Base-by-base conservation (phyloP, 495 filamentous ascomycete genomes). In the Podospora tetraspora region DNA sequence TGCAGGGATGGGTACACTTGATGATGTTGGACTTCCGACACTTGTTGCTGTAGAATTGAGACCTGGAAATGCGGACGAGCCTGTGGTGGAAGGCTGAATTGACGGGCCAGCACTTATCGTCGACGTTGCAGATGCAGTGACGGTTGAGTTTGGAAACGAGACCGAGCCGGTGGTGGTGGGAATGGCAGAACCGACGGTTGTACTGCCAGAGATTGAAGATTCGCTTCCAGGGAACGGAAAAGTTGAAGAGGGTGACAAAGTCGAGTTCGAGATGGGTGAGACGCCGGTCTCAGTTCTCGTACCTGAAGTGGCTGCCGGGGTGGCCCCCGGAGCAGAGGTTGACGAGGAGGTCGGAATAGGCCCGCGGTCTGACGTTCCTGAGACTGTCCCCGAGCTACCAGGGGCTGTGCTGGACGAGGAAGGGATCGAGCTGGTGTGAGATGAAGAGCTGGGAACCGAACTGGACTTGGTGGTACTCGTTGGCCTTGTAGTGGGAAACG, bases 371-470 rank as follows among this genome's bases (percentile, higher is more conserved):
- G 65, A 61, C 52, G n/a, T 24, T 12, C 12, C 59, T 61, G 65
- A 67, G 22, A 29, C 43, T 22, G 65, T 29, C 13, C 22, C 22
- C 11, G 65, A 25, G 7, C 11, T 60, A 3, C 64, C 23, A 59
- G 56, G 27, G 12, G 64, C 27, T 27, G 64, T n/a, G 8, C 52
- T 29, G 23, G 61, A 63, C n/a, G 65, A 64, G 37, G 65, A 24
- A n/a, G 32, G 64, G 62, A 25, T n/a, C 60, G 30, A 62, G 34
- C 22, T 64, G 23, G 13, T 67, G 24, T 63, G 21, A 22, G 21
- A 63, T 24, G 65, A 67, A 27, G 65, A 63, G 60, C 29, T 43
- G 24, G 24, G 23, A 32, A 16, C 22, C n/a, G 58, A 13, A 22
- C 65, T 62, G 16, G 22, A 37, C 27, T 52, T 8, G 43, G 43